These are phyloP conservation scores for Stipa capillata DNA, from an alignment of 176 grass and related monocot genomes.

Conservation along the genomic window DNA sequence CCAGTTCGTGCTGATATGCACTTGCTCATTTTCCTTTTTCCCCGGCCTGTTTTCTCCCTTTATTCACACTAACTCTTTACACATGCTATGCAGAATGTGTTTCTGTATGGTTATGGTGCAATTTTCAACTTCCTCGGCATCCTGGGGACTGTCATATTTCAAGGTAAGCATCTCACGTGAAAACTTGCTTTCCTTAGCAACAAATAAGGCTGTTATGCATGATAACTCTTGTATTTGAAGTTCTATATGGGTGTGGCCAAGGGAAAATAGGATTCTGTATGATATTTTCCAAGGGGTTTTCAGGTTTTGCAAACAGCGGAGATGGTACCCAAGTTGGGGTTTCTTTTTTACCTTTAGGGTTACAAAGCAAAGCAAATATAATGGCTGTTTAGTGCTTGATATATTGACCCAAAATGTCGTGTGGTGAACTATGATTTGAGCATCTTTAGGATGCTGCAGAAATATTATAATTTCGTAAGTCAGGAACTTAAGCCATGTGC, in stretches of 20 bases:
- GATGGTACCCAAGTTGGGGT: background rate
- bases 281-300: background rate
- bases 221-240: background rate
- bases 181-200: background rate
- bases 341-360: background rate
- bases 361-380: background rate
- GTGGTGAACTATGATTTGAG: background rate
- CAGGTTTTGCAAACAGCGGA: background rate
- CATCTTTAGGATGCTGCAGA: background rate
- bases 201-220: background rate
- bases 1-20: background rate
- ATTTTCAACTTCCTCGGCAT: conserved; percentile 98
- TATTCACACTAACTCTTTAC: background rate
- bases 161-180: conserved; percentile 48
- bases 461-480: background rate
- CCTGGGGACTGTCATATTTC: conserved; percentile 70
- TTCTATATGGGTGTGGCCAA: background rate
- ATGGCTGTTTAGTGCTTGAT: conserved; percentile 6
- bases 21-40: background rate
- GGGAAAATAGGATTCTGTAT: background rate
- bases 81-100: conserved; percentile 69
- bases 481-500: background rate
- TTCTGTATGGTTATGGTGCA: conserved; percentile 99
- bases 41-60: background rate
- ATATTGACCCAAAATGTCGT: background rate